A percentile compares a stretch with the other conserved stretches of the same genome.
Evolutionary conservation across 352 stramenopile genomes (phyloP).

Genomic region (Pythium pyrilobum): DNA sequence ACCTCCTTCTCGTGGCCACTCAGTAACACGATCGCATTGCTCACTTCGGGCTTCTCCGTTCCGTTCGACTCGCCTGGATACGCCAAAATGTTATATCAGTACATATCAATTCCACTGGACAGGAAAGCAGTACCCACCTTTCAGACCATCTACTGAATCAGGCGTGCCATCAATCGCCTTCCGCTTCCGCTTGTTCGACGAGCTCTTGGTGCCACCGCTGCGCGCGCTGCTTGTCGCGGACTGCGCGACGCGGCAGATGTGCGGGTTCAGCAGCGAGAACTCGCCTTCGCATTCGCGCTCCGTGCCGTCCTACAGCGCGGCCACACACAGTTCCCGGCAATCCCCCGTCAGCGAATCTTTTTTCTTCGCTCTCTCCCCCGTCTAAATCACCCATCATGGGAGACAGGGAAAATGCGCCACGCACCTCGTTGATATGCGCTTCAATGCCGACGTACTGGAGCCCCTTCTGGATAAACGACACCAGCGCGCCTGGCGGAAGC

Average conservation of each 20-base stretch:
- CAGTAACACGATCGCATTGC: slow-evolving; percentile 55
- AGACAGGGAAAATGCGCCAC: too few relatives aligned
- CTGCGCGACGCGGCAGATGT: slow-evolving; percentile 85
- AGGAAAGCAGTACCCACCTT: slow-evolving; percentile 23
- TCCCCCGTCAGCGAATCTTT: too few relatives aligned
- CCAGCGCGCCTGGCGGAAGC: slow-evolving; percentile 94
- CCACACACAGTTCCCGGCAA: neutral
- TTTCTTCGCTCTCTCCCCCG: too few relatives aligned
- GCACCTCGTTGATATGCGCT: slow-evolving; percentile 84
- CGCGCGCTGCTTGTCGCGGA: slow-evolving; percentile 64
- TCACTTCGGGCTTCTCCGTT: slow-evolving; percentile 51
- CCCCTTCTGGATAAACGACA: slow-evolving; percentile 98
- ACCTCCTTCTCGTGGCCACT: slow-evolving; percentile 89
- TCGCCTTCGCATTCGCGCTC: slow-evolving; percentile 84
- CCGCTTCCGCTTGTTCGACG: slow-evolving; percentile 80
- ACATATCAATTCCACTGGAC: neutral
- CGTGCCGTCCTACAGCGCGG: slow-evolving; percentile 56
- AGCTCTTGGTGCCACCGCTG: slow-evolving; percentile 39
- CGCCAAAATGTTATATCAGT: slow-evolving; percentile 9
- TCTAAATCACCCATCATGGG: too few relatives aligned
- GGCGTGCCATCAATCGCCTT: slow-evolving; percentile 38
- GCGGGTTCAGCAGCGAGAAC: slow-evolving; percentile 90
- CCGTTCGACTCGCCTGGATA: slow-evolving; percentile 47
- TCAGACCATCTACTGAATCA: slow-evolving; percentile 42
- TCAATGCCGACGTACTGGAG: slow-evolving; percentile 94